Conservation (phyloP, 2,329 filamentous ascomycete genomes). For the Bipolaris zeicola region DNA sequence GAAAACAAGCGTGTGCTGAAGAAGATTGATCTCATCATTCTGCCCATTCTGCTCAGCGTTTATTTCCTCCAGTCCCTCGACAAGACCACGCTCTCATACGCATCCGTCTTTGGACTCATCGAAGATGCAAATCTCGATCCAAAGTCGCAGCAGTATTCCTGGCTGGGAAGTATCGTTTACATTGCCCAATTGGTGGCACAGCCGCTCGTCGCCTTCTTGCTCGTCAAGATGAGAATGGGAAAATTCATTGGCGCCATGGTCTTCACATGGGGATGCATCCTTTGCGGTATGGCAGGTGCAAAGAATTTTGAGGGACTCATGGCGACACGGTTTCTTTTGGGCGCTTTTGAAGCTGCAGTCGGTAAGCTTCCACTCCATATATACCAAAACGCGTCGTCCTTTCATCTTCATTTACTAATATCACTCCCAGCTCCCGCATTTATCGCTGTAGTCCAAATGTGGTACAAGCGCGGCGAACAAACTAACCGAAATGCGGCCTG, state of each 20-base stretch:
- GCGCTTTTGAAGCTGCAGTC: conserved; percentile 69
- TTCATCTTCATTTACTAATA: neutral
- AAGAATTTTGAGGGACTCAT: conserved; percentile 65
- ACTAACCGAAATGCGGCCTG: conserved; percentile 62
- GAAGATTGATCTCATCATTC: conserved; percentile 58
- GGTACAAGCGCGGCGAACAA: conserved; percentile 66
- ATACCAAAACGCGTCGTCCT: neutral
- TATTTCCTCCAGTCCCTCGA: conserved; percentile 69
- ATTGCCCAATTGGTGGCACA: conserved; percentile 61
- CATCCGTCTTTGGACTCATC: conserved; percentile 67
- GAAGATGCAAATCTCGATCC: conserved; percentile 63
- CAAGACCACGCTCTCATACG: conserved; percentile 66
- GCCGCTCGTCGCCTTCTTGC: conserved; percentile 58
- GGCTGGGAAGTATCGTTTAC: conserved; percentile 60
- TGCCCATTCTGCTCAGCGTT: conserved; percentile 63
- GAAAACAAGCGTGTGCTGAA: conserved; percentile 60
- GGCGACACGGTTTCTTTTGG: conserved; percentile 67
- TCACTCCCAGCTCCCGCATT: conserved; percentile 37
- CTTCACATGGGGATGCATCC: conserved; percentile 60
- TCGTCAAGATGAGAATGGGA: conserved; percentile 66
- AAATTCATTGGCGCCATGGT: conserved; percentile 63
- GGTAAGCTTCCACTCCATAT: conserved; percentile 22
- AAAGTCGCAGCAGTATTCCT: conserved; percentile 57
- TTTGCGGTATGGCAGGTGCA: conserved; percentile 67
- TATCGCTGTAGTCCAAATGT: conserved; percentile 53